Evolutionary conservation across 768 basidiomycete species (phyloP), one percentile per base, ranked within the genome.

Genomic region (Leccinum arenicola): DNA sequence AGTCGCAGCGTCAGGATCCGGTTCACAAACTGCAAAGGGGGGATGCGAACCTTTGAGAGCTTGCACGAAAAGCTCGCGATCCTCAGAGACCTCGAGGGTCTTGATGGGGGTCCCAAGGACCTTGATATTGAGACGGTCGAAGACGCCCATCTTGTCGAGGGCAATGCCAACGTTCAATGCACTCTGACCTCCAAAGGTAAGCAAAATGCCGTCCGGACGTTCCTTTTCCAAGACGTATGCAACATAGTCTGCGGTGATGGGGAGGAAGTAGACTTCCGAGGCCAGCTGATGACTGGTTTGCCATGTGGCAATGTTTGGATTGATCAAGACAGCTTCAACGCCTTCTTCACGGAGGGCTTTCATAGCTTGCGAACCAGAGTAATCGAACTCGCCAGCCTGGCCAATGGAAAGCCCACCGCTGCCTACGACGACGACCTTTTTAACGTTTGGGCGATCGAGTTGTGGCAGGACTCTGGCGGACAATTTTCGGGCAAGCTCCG

Each of bases 301-400:
- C 89, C 96, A 98, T 31, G 97, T 98, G 47, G 97, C 96, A 64
- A 98, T 98, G 72, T 99, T 98, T 50, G 97, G 97, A 75, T 98
- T 99, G 74, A 99, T 93, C 63, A 99, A 87, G 62, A 99, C 87
- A 33, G 94, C 92, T 57, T 91, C 84, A 54, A 99, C 88, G 55
- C 95, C 95, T 73, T 95, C 93, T 74, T 99, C 97, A 66, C 88
- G 86, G 54, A 99, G 86, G 15, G 97, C 97, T 74, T 99, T 98
- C 76, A 99, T 86, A 10, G 97, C 97, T 75, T 99, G 97, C 6
- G 96, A 98, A 50, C 97, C 97, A 19, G 96, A 98, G 73, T 99
- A 99, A 74, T 99, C 97, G 74, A 99, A 99, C 77, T 99, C 97
- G 74, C 97, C 97, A 5, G 97, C 97, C 74, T 99, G 97, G 29